These are phyloP conservation scores for Trichophyton verrucosum DNA, from an alignment of 2,329 filamentous ascomycete species.

Conservation along the genomic window DNA sequence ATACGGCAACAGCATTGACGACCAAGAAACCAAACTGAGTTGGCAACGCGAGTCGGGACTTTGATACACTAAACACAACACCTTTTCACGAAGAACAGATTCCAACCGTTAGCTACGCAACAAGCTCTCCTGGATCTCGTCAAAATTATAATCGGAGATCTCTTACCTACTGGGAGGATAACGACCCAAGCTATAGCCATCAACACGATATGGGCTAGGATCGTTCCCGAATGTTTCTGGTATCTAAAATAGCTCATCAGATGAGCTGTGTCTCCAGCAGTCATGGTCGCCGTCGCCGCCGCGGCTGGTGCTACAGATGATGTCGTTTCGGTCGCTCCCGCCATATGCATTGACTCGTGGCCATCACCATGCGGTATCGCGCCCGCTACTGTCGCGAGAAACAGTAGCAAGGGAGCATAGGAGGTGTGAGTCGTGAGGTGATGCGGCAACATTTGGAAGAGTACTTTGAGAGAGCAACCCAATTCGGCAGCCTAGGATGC, in stretches of 20 bases:
- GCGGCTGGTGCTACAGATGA: constrained; percentile 11
- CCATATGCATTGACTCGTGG: constrained; percentile 22
- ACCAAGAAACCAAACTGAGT: constrained; percentile 56
- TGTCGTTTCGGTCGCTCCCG: constrained; percentile 18
- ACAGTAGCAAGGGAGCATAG: neutral
- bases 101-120: constrained; percentile 6
- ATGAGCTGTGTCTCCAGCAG: constrained; percentile 21
- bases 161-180: constrained; percentile 58
- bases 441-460: neutral
- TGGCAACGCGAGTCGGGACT: constrained; percentile 59
- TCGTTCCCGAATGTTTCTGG: constrained; percentile 31
- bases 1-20: constrained; percentile 50
- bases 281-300: constrained; percentile 13
- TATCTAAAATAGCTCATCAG: constrained; percentile 34
- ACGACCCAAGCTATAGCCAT: constrained; percentile 64
- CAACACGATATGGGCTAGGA: constrained; percentile 57
- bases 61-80: constrained; percentile 73
- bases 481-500: neutral
- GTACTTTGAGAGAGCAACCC: neutral
- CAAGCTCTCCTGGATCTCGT: neutral
- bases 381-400: constrained; percentile 19
- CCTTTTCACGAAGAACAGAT: constrained; percentile 35
- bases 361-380: constrained; percentile 24
- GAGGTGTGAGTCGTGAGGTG: neutral
- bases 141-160: neutral